phyloP scores from a whole-genome alignment of 805 yeast species.

The Saccharomyces kudriavzevii region DNA sequence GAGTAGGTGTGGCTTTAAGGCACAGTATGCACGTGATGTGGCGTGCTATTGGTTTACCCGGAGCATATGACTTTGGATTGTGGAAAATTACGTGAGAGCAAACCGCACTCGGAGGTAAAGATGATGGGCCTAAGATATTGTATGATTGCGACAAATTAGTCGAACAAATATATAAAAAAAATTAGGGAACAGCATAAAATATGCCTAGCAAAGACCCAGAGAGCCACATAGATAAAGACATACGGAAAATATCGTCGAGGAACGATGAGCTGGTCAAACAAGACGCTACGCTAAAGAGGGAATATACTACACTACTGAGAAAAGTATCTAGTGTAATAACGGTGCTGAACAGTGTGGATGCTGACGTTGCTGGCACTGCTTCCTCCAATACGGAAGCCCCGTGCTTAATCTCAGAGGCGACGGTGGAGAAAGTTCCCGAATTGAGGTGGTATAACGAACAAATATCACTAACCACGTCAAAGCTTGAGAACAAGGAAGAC shows the following conservation, averaged over 20 bases:
- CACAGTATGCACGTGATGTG: background rate
- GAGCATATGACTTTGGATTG: background rate
- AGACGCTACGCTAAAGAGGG: constrained; percentile 23
- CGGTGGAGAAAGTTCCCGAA: constrained; percentile 16
- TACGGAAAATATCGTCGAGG: constrained; percentile 13
- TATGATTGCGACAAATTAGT: background rate
- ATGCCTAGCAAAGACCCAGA: background rate
- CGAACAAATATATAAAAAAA: background rate
- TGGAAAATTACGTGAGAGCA: background rate
- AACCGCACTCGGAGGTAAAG: background rate
- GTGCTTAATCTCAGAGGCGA: constrained; percentile 11
- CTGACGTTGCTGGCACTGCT: constrained; percentile 3
- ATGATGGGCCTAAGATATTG: background rate
- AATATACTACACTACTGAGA: constrained; percentile 27
- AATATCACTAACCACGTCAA: constrained; percentile 8
- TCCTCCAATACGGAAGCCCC: constrained; percentile 3
- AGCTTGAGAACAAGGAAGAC: constrained; percentile 3
- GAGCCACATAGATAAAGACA: constrained; percentile 6
- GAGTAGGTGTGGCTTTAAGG: background rate
- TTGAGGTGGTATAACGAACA: constrained; percentile 25
- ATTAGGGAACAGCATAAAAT: too few relatives aligned
- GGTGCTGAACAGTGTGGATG: constrained; percentile 9
- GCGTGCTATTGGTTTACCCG: background rate
- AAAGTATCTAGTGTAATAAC: constrained; percentile 23
- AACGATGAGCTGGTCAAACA: constrained; percentile 29